Base-by-base conservation (phyloP, 305 asterid genomes). In the Withania somnifera region DNA sequence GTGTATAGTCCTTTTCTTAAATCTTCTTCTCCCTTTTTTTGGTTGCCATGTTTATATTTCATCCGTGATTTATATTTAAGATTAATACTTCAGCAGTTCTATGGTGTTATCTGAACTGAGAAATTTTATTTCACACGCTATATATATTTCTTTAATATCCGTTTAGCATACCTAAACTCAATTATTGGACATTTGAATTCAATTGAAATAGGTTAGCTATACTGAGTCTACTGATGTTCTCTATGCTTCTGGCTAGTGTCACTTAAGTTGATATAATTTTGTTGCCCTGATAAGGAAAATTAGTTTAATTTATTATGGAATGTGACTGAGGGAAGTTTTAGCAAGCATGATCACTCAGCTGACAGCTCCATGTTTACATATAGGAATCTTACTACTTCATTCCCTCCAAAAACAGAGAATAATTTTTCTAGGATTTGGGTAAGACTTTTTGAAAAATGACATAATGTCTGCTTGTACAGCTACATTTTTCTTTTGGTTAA, bases 301-400 rank as follows among this genome's bases (percentile, higher is more conserved):
- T 45, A 17, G 0, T 45, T 45, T 45, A 45, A n/a, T n/a, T 15
- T 52, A 15, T 94, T 6, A 36, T 36, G 94, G 19, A 93, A 93
- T 71, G 94, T 93, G 79, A 93, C 92, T 93, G 79, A 93, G 92
- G 42, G 94, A 97, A 81, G 93, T 91, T 82, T 91, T 90, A 51
- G 11, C 24, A 17, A 53, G 95, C 97, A 82, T 94, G 96, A 84
- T 87, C 92, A 57, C 82, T 89, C 79, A 93, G n/a, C 40, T 36
- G 40, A 36, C 40, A 2, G 91, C 87, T 89, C 92, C 95, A 93
- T 84, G 86, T 92, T 88, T 84, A 82, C 89, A 87, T 88, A 68
- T 89, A 84, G 1, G 97, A 97, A 78, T 91, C 98, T 82, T 89
- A 82, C 57, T 90, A 85, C 86, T 82, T 90, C 85, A 86, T 89